Conservation (phyloP, 139 green algal genomes). For the Yamagishiella unicocca region DNA sequence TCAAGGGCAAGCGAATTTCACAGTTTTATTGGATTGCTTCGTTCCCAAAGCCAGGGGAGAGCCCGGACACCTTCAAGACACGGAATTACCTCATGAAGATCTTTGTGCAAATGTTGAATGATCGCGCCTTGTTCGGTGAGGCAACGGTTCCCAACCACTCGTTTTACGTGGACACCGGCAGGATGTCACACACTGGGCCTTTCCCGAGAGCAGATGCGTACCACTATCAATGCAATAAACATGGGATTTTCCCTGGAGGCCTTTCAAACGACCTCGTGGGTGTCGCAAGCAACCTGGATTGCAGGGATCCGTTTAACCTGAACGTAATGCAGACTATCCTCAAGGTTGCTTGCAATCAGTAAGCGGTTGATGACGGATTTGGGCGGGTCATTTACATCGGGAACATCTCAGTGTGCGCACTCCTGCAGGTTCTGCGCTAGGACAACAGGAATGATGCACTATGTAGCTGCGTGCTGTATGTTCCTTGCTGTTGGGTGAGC, state of each 20-base stretch:
- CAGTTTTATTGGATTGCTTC: constrained; percentile 9
- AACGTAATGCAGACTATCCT: constrained; percentile 1
- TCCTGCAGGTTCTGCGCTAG: too few species aligned
- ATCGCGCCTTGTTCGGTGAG: neutral
- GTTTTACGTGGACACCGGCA: neutral
- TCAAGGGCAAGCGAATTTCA: neutral
- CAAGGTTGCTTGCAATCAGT: neutral
- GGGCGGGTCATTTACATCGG: too few species aligned
- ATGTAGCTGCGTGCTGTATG: too few species aligned
- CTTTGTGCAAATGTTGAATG: neutral
- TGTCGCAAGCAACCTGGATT: neutral
- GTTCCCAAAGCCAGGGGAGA: neutral
- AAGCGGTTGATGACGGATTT: too few species aligned
- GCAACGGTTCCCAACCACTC: neutral
- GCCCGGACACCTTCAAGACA: too few species aligned
- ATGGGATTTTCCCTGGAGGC: neutral
- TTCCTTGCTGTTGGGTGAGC: too few species aligned
- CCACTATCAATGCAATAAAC: constrained; percentile 9
- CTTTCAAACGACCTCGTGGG: neutral
- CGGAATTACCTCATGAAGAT: neutral
- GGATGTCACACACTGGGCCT: neutral
- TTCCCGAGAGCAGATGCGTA: neutral
- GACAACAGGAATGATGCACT: too few species aligned
- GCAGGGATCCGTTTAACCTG: neutral
- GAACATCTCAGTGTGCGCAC: too few species aligned